Evolutionary conservation across 2,329 filamentous ascomycete genomes (phyloP).

Genomic region (Xylaria digitata): DNA sequence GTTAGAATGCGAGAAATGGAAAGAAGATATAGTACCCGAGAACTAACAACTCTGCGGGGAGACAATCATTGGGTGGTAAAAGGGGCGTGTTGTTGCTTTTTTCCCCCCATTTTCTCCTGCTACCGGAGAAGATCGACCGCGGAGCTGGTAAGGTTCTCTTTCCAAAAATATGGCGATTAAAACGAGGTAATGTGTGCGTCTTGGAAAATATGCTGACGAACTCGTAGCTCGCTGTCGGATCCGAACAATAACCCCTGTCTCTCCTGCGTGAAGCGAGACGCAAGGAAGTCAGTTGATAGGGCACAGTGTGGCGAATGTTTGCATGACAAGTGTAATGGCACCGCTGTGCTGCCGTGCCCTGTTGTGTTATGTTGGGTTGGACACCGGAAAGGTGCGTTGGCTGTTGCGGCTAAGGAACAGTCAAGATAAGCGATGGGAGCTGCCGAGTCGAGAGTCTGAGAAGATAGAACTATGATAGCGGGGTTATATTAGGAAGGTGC

Average conservation of each 20-base stretch:
- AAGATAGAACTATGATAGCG: not conserved
- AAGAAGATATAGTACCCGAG: not conserved
- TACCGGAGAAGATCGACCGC: not conserved
- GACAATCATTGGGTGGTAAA: not conserved
- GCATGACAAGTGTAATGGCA: not conserved
- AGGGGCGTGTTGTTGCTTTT: not conserved
- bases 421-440: not conserved
- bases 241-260: conserved; percentile 14
- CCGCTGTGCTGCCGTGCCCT: too few species aligned
- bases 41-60: too few species aligned
- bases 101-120: not conserved
- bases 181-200: too few species aligned
- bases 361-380: not conserved
- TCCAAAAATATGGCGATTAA: too few species aligned
- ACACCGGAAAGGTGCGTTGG: too few species aligned
- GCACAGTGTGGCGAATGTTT: conserved; percentile 7
- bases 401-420: not conserved
- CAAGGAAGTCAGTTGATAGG: conserved; percentile 1
- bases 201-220: not conserved
- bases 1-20: not conserved
- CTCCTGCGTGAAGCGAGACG: not conserved
- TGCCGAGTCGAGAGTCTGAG: not conserved
- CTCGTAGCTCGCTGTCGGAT: not conserved
- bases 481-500: not conserved
- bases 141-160: too few species aligned